A percentile compares a stretch with the other conserved stretches of the same genome.
Evolutionary conservation across 176 grass and related monocot genomes (phyloP).

Genomic region (Rhipidocladum racemiflorum): DNA sequence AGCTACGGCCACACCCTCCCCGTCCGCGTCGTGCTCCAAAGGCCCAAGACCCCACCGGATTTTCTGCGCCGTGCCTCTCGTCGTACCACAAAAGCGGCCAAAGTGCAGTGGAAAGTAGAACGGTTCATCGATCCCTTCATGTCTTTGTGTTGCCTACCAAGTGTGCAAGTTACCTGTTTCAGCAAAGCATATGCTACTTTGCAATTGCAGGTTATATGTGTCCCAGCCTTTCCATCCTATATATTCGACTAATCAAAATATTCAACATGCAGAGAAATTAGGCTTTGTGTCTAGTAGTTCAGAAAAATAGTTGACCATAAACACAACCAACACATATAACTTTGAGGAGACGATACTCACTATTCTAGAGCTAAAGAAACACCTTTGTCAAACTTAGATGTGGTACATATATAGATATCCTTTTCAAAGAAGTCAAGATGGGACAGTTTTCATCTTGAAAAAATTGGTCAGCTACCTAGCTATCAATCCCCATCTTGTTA

Average conservation of each 20-base stretch:
- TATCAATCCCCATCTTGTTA: background rate
- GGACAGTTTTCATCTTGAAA: background rate
- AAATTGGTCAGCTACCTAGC: background rate
- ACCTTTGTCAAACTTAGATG: background rate
- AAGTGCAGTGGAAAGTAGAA: too few relatives aligned
- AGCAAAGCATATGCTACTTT: background rate
- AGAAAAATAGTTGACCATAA: background rate
- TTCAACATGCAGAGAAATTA: background rate
- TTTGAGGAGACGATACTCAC: background rate
- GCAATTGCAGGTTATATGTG: background rate
- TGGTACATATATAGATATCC: background rate
- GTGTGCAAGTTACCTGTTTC: background rate
- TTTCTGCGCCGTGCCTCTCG: background rate
- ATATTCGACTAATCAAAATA: background rate
- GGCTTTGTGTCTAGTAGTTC: background rate
- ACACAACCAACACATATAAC: background rate
- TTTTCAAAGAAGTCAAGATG: background rate
- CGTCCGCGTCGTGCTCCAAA: background rate
- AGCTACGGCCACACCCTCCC: constrained; percentile 12
- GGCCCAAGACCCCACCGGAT: background rate
- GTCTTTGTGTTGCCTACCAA: background rate
- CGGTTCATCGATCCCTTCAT: too few relatives aligned
- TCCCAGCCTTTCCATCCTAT: background rate
- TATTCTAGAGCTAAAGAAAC: background rate
- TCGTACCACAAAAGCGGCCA: background rate